Conservation (phyloP, 805 yeast species). For the Candida qinlingensis region DNA sequence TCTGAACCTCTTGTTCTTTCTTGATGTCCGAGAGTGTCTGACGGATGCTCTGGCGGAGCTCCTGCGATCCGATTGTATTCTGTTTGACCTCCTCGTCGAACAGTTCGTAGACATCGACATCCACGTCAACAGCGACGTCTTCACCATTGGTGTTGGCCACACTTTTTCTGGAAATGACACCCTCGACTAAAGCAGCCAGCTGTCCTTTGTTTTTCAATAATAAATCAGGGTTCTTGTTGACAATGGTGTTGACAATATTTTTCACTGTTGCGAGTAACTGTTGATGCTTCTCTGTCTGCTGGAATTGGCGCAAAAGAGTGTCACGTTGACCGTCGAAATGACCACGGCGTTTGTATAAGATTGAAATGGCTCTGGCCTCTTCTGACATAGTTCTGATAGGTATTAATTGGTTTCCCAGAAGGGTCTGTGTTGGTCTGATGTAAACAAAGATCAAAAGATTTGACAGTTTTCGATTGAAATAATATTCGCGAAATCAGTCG, state of each 20-base stretch:
- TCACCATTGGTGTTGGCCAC: neutral
- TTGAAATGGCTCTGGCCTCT: slow-evolving; percentile 11
- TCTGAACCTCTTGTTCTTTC: neutral
- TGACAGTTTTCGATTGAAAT: neutral
- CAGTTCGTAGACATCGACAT: slow-evolving; percentile 10
- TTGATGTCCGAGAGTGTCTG: neutral
- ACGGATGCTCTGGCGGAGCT: slow-evolving; percentile 8
- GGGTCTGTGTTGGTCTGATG: too few relatives aligned
- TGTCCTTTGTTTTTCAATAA: slow-evolving; percentile 20
- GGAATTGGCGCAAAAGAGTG: slow-evolving; percentile 13
- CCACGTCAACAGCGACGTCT: slow-evolving; percentile 1
- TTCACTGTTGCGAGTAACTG: slow-evolving; percentile 13
- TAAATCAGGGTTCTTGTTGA: slow-evolving; percentile 19
- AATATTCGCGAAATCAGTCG: neutral
- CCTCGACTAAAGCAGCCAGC: slow-evolving; percentile 21
- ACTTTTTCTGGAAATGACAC: slow-evolving; percentile 12
- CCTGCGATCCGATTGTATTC: slow-evolving; percentile 12
- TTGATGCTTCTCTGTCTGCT: slow-evolving; percentile 12
- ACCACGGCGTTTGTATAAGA: slow-evolving; percentile 18
- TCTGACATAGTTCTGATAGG: slow-evolving; percentile 1
- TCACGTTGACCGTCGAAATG: slow-evolving; percentile 17
- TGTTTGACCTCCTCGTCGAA: slow-evolving; percentile 18
- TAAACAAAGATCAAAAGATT: too few relatives aligned
- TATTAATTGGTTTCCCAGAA: neutral
- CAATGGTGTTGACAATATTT: slow-evolving; percentile 11